phyloP scores from a whole-genome alignment of 495 filamentous ascomycete species.

The Podospora conica region DNA sequence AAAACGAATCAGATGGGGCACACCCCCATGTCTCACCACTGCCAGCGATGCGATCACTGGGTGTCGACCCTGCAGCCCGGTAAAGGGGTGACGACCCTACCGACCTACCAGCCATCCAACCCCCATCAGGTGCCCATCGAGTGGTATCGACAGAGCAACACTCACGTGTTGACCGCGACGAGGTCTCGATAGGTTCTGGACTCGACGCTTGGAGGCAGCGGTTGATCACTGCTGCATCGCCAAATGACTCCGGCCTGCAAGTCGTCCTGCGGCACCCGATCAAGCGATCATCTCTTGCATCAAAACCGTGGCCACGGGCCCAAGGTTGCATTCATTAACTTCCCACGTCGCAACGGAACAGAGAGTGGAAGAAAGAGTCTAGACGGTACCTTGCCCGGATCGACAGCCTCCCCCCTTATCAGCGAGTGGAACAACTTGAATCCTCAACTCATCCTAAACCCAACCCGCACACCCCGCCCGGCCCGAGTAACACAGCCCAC shows the following conservation, averaged over 20 bases:
- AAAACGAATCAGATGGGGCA: constrained; percentile 3
- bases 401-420: background rate
- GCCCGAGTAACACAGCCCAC: background rate
- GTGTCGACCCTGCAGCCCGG: constrained; percentile 1
- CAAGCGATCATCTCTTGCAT: background rate
- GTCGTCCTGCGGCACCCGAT: background rate
- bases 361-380: background rate
- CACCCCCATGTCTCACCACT: constrained; percentile 7
- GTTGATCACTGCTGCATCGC: background rate
- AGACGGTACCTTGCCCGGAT: background rate
- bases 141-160: background rate
- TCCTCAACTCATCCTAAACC: background rate
- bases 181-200: background rate
- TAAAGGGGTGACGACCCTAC: constrained; percentile 2
- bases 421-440: background rate
- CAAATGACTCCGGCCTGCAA: background rate
- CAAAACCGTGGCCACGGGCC: background rate
- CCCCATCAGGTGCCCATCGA: background rate
- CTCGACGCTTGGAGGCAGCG: background rate
- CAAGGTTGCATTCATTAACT: background rate
- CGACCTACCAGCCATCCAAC: background rate
- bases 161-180: background rate
- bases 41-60: constrained; percentile 9
- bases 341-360: background rate
- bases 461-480: background rate